Conservation (phyloP, 371 early-diverging fungal genomes). For the Actinomortierella wolfii region DNA sequence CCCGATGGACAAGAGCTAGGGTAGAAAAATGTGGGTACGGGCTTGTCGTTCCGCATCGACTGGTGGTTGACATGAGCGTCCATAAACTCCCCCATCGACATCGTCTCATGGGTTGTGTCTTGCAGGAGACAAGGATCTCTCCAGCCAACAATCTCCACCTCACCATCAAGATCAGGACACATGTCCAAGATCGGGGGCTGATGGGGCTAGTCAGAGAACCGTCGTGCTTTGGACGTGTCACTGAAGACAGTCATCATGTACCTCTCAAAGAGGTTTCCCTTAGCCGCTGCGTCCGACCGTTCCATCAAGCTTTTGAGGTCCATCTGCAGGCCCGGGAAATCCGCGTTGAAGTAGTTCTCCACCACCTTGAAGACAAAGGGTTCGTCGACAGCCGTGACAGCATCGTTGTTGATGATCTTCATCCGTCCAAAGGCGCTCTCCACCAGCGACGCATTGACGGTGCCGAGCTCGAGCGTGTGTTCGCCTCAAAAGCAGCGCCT, state of each 20-base stretch:
- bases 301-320: conserved; percentile 7
- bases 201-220: conserved; percentile 11
- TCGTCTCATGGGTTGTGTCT: conserved; percentile 18
- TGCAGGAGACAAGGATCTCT: conserved; percentile 21
- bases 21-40: conserved; percentile 11
- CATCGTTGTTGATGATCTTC: conserved; percentile 7
- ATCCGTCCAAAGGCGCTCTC: conserved; percentile 5
- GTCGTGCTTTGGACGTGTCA: conserved; percentile 10
- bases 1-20: conserved; percentile 5
- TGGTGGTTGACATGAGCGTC: conserved; percentile 20
- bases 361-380: conserved; percentile 9
- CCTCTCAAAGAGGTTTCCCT: conserved; percentile 11
- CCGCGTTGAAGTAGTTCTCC: conserved; percentile 18
- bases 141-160: conserved; percentile 32
- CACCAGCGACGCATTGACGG: conserved; percentile 1
- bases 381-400: conserved; percentile 8
- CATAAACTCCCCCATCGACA: conserved; percentile 27
- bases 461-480: conserved; percentile 4
- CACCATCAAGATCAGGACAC: conserved; percentile 14
- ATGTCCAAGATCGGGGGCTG: conserved; percentile 14
- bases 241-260: conserved; percentile 13
- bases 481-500: conserved; percentile 4
- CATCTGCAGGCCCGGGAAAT: conserved; percentile 6
- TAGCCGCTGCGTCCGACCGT: not conserved
- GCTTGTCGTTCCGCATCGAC: conserved; percentile 9